A percentile compares a stretch with the other conserved stretches of the same genome.
Conservation (phyloP, 495 filamentous ascomycete species). For the Neurospora cerealis region DNA sequence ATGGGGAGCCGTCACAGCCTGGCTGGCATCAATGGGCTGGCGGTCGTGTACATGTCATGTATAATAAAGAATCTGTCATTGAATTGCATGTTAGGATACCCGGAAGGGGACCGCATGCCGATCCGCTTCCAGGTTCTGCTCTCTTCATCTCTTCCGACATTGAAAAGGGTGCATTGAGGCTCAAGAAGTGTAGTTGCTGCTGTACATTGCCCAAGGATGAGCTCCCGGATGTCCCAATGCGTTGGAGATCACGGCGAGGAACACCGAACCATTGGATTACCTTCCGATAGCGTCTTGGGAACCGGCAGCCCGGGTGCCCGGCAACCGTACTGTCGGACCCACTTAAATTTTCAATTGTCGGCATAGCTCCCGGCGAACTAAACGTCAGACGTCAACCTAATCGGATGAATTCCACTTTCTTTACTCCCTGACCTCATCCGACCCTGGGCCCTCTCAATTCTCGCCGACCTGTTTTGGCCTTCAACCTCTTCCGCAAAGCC, state of each 20-base stretch:
- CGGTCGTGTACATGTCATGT: conserved; percentile 14
- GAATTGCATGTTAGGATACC: neutral
- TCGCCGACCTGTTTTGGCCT: neutral
- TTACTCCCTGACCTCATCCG: neutral
- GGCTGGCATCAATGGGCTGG: neutral
- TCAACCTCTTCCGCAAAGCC: neutral
- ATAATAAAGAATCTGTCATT: conserved; percentile 7
- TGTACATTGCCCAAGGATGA: neutral
- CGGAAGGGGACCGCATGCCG: neutral
- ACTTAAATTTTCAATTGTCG: neutral
- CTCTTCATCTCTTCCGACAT: neutral
- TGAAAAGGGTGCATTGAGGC: neutral
- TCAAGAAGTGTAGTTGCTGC: neutral
- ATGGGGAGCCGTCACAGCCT: neutral
- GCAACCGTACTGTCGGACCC: neutral
- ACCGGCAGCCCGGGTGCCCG: neutral
- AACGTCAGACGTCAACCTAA: neutral
- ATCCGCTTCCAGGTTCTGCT: neutral
- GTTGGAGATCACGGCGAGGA: neutral
- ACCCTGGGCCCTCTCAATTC: neutral
- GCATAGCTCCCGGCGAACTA: neutral
- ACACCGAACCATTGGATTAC: neutral
- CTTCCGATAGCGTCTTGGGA: neutral
- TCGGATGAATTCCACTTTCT: neutral
- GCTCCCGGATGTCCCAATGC: neutral